Conservation (phyloP, 495 filamentous ascomycete genomes). For the Halenospora varia region DNA sequence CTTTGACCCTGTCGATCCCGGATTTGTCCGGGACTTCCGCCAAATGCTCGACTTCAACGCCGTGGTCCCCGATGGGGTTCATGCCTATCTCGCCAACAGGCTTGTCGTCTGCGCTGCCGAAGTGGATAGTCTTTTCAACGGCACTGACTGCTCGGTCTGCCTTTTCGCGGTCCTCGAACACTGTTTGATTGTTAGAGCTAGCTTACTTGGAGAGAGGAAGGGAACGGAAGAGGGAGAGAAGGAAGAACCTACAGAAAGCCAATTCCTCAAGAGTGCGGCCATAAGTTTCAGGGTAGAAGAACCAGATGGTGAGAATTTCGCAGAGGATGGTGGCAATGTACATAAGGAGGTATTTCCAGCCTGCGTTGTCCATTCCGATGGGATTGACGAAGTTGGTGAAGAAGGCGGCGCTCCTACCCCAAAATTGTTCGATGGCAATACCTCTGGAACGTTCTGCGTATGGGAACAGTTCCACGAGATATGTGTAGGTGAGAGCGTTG, state of each 20-base stretch:
- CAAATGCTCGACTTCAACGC: neutral
- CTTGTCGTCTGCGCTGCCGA: slow-evolving; percentile 3
- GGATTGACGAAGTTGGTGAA: slow-evolving; percentile 62
- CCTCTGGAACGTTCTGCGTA: slow-evolving; percentile 57
- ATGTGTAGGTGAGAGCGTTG: slow-evolving; percentile 59
- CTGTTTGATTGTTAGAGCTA: slow-evolving; percentile 25
- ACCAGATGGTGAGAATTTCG: slow-evolving; percentile 55
- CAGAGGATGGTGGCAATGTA: slow-evolving; percentile 59
- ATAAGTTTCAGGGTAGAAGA: slow-evolving; percentile 62
- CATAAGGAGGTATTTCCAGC: slow-evolving; percentile 60
- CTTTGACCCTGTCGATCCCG: too few species aligned
- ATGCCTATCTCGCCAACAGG: neutral
- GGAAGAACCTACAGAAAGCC: slow-evolving; percentile 49
- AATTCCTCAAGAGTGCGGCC: slow-evolving; percentile 61
- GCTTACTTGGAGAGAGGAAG: neutral
- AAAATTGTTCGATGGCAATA: slow-evolving; percentile 61
- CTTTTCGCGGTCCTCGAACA: slow-evolving; percentile 48
- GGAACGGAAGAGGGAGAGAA: neutral
- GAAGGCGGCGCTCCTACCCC: slow-evolving; percentile 41
- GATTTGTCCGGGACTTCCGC: neutral
- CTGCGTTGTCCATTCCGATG: slow-evolving; percentile 52
- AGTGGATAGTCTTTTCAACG: slow-evolving; percentile 40
- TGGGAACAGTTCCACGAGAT: slow-evolving; percentile 62
- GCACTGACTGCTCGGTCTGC: slow-evolving; percentile 40
- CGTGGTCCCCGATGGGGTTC: neutral